Percentiles rank a stretch among this genome's conserved stretches.
phyloP scores from a whole-genome alignment of 2,329 filamentous ascomycete genomes.

The Colletotrichum sp. region DNA sequence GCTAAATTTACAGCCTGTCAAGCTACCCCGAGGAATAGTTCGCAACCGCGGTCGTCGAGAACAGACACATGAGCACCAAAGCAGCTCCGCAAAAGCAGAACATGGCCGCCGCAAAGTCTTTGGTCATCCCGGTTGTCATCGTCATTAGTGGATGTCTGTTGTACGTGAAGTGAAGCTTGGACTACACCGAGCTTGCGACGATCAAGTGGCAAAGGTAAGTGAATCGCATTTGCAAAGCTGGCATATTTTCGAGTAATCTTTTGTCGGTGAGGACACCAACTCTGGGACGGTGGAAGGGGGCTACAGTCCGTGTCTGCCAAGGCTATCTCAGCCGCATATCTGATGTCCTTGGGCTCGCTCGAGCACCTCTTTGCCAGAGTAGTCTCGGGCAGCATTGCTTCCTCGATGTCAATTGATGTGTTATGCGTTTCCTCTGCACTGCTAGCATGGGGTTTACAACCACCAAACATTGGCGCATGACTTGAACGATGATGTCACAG shows the following conservation, averaged over 20 bases:
- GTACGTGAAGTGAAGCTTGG: background rate
- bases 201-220: background rate
- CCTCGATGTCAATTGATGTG: background rate
- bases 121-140: background rate
- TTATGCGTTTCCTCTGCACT: background rate
- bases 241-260: background rate
- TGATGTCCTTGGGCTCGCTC: background rate
- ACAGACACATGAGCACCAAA: background rate
- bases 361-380: background rate
- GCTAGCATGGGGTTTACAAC: background rate
- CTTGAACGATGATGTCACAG: background rate
- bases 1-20: background rate
- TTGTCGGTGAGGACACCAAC: background rate
- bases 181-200: background rate
- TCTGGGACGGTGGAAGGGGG: background rate
- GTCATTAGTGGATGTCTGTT: background rate
- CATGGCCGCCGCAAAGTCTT: background rate
- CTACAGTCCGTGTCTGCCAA: background rate
- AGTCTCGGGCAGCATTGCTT: background rate
- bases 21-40: background rate
- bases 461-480: background rate
- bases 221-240: background rate
- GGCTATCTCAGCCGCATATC: background rate
- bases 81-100: background rate
- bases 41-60: background rate